Percentiles rank a stretch among this genome's conserved stretches.
phyloP scores from a whole-genome alignment of 2,329 filamentous ascomycete species.

The Dendryphion nanum region DNA sequence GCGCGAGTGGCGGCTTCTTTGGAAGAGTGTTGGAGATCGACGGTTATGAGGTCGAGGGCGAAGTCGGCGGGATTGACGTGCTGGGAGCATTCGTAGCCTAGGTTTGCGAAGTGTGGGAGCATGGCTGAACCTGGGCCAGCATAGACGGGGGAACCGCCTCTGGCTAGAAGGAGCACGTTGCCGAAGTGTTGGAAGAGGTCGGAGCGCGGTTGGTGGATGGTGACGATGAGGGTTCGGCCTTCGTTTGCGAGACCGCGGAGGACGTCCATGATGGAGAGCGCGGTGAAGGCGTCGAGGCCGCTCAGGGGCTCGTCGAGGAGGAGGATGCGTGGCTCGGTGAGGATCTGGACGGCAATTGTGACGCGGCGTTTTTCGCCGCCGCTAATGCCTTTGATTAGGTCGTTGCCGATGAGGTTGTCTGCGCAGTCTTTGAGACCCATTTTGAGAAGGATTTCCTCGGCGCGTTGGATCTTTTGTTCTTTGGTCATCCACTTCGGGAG shows the following conservation, averaged over 20 bases:
- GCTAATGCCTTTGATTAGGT: conserved; percentile 73
- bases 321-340: conserved; percentile 71
- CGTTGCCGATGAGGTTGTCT: conserved; percentile 70
- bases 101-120: conserved; percentile 61
- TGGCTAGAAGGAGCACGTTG: conserved; percentile 67
- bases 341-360: conserved; percentile 73
- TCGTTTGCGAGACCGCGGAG: conserved; percentile 68
- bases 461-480: conserved; percentile 64
- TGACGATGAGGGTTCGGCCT: conserved; percentile 72
- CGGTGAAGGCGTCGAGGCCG: conserved; percentile 75
- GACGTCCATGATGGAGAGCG: conserved; percentile 73
- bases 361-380: conserved; percentile 77
- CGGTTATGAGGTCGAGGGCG: conserved; percentile 72
- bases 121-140: conserved; percentile 63
- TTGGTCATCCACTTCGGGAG: conserved; percentile 69
- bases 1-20: conserved; percentile 62
- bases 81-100: conserved; percentile 64
- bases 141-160: conserved; percentile 68
- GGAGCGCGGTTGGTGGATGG: conserved; percentile 74
- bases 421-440: conserved; percentile 78
- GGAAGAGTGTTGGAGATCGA: conserved; percentile 66
- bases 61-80: conserved; percentile 78
- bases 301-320: conserved; percentile 76
- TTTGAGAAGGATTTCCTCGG: conserved; percentile 70
- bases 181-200: conserved; percentile 71